phyloP scores from a whole-genome alignment of 164 flowering plant species.

The Nymphaea colorata region DNA sequence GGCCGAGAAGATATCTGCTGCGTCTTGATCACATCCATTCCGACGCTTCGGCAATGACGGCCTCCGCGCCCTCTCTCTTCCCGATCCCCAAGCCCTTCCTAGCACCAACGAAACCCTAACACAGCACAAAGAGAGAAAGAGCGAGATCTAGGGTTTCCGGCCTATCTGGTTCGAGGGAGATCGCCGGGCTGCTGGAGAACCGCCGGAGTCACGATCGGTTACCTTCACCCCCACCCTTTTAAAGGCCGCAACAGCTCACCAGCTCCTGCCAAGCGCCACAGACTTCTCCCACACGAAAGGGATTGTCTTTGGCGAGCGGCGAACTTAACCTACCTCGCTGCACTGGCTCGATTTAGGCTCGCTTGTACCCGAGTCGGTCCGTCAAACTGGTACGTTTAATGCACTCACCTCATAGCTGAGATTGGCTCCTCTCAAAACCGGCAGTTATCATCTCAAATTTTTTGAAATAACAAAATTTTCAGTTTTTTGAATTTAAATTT shows the following conservation, averaged over 20 bases:
- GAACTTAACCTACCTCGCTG: too few relatives aligned
- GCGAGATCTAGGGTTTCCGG: neutral
- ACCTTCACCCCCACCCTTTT: neutral
- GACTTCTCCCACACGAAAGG: neutral
- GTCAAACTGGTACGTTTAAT: too few relatives aligned
- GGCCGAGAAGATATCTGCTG: constrained; percentile 68
- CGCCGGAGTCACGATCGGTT: too few relatives aligned
- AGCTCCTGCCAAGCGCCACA: neutral
- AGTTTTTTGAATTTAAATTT: too few relatives aligned
- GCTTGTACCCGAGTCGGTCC: too few relatives aligned
- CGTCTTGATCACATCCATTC: constrained; percentile 83
- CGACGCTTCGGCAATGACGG: neutral
- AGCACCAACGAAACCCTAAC: neutral
- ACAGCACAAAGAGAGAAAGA: neutral
- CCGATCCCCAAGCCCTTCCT: neutral
- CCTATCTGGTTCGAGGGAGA: neutral
- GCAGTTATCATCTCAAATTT: too few relatives aligned
- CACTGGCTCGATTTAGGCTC: too few relatives aligned
- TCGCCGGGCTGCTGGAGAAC: neutral
- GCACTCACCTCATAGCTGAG: too few relatives aligned
- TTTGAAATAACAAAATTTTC: too few relatives aligned
- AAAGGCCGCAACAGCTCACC: neutral
- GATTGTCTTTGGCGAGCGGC: neutral
- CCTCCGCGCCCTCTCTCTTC: too few relatives aligned
- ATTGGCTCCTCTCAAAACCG: too few relatives aligned